Percentiles rank a stretch among this genome's conserved stretches.
These are phyloP conservation scores for Cryoendolithus antarcticus DNA, from an alignment of 2,329 filamentous ascomycete genomes.

Conservation along the genomic window DNA sequence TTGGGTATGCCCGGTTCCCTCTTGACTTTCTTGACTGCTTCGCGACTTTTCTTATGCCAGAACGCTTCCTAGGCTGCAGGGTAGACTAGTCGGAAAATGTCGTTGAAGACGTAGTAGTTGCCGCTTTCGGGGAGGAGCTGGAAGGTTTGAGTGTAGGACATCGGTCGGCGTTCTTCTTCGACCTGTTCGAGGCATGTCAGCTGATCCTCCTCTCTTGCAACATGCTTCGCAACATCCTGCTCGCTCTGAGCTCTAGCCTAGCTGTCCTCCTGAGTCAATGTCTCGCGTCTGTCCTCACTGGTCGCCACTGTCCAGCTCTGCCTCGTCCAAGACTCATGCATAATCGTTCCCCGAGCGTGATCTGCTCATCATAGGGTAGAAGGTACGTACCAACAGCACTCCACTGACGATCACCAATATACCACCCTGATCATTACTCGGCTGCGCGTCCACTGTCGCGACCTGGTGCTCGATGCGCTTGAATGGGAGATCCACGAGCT, in stretches of 20 bases:
- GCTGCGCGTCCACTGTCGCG: slow-evolving; percentile 71
- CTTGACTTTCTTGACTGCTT: no score
- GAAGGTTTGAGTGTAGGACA: slow-evolving; percentile 87
- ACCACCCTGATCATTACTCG: slow-evolving; percentile 51
- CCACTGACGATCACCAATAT: slow-evolving; percentile 86
- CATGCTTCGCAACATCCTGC: neutral
- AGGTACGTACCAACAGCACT: slow-evolving; percentile 56
- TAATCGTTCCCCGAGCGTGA: no score
- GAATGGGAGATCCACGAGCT: slow-evolving; percentile 75
- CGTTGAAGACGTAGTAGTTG: slow-evolving; percentile 82
- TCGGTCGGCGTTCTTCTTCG: slow-evolving; percentile 71
- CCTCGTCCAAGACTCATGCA: no score
- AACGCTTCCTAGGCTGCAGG: slow-evolving; percentile 18
- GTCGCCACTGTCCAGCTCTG: no score
- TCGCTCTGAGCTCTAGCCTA: no score
- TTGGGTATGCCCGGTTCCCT: no score
- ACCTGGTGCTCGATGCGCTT: slow-evolving; percentile 68
- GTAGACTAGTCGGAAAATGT: slow-evolving; percentile 86
- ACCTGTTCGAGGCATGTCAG: slow-evolving; percentile 41
- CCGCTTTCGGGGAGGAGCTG: slow-evolving; percentile 62
- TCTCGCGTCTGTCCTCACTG: no score
- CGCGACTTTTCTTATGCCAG: no score
- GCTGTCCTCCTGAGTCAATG: no score
- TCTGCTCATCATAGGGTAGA: no score
- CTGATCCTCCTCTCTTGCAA: neutral